phyloP scores from a whole-genome alignment of 2,329 filamentous ascomycete species.

The Leptosphaerulina australis region DNA sequence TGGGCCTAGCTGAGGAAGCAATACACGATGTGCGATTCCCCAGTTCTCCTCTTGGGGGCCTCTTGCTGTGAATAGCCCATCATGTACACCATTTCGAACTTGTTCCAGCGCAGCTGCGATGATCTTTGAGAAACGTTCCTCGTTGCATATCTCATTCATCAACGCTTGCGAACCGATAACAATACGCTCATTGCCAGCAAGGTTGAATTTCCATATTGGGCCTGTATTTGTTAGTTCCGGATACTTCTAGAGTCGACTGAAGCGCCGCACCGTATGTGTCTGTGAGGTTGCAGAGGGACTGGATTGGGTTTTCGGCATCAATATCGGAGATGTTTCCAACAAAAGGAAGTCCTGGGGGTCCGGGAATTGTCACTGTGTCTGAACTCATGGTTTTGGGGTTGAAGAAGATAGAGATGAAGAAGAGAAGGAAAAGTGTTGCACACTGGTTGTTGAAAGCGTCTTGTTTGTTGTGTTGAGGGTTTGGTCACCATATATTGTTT shows the following conservation, averaged over 20 bases:
- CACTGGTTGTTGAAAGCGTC: background rate
- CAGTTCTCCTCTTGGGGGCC: constrained; percentile 50
- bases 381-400: constrained; percentile 15
- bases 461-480: background rate
- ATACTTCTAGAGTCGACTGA: too few species aligned
- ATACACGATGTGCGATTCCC: constrained; percentile 66
- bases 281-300: constrained; percentile 63
- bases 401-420: constrained; percentile 38
- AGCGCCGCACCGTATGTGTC: constrained; percentile 66
- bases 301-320: constrained; percentile 62
- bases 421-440: constrained; percentile 21
- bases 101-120: constrained; percentile 38
- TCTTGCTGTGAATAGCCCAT: constrained; percentile 52
- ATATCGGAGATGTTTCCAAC: constrained; percentile 71
- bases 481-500: constrained; percentile 8
- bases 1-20: constrained; percentile 74
- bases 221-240: constrained; percentile 25
- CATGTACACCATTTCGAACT: constrained; percentile 47
- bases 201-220: constrained; percentile 42
- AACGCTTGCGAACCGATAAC: constrained; percentile 43
- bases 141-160: constrained; percentile 50
- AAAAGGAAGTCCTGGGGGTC: constrained; percentile 67
- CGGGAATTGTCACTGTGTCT: constrained; percentile 60
- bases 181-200: constrained; percentile 36
- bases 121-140: constrained; percentile 44